phyloP scores from a whole-genome alignment of 345 rosid genomes.

The Gynandropsis gynandra region DNA sequence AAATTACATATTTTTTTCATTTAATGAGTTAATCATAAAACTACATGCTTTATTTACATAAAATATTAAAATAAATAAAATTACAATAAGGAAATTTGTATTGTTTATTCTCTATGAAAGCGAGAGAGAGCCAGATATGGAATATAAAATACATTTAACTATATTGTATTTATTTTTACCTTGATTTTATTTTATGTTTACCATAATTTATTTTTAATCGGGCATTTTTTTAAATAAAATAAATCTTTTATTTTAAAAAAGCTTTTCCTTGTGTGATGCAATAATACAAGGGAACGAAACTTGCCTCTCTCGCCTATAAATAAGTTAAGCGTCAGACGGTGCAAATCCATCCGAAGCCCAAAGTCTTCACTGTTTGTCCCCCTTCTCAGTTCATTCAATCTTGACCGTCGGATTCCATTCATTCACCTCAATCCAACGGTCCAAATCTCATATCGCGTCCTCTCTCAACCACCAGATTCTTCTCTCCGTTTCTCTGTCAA shows the following conservation, averaged over 20 bases:
- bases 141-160: too few species aligned
- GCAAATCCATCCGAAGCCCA: not conserved
- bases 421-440: conserved; percentile 24
- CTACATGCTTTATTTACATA: too few species aligned
- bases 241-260: conserved; percentile 5
- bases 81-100: too few species aligned
- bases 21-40: too few species aligned
- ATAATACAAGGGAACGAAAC: conserved; percentile 24
- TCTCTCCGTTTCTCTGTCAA: conserved; percentile 10
- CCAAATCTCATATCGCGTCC: conserved; percentile 22
- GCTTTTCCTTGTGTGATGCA: conserved; percentile 21
- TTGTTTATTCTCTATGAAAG: too few species aligned
- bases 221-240: not conserved
- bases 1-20: too few species aligned
- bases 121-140: too few species aligned
- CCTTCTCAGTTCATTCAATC: not conserved
- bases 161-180: too few species aligned
- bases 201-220: not conserved
- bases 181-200: not conserved
- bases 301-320: conserved; percentile 24
- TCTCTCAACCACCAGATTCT: conserved; percentile 32
- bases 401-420: conserved; percentile 22
- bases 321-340: conserved; percentile 18
- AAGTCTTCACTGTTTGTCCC: conserved; percentile 7
- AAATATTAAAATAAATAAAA: too few species aligned